These are phyloP conservation scores for Millerago galiae DNA, from an alignment of 805 yeast genomes.

Conservation along the genomic window DNA sequence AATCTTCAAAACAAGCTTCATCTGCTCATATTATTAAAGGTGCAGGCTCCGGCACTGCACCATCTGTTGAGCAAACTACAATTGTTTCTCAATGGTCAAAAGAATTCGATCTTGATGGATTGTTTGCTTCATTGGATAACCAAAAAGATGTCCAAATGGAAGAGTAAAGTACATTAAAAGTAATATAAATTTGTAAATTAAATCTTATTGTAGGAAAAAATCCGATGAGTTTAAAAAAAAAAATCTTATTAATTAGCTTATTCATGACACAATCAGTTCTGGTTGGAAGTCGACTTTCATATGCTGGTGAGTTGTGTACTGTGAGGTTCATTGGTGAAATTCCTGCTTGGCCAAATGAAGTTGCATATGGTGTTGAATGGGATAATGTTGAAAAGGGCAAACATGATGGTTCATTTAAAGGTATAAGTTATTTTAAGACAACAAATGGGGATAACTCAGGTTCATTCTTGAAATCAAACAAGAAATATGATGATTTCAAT, in stretches of 20 bases:
- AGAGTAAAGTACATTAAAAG: background rate
- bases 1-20: slow-evolving; percentile 39
- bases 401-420: slow-evolving; percentile 56
- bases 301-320: slow-evolving; percentile 50
- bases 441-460: slow-evolving; percentile 40
- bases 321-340: slow-evolving; percentile 55
- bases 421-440: slow-evolving; percentile 45
- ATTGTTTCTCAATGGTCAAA: slow-evolving; percentile 88
- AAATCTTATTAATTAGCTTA: background rate
- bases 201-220: background rate
- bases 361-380: slow-evolving; percentile 83
- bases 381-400: slow-evolving; percentile 66
- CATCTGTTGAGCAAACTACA: slow-evolving; percentile 48
- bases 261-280: too few relatives aligned
- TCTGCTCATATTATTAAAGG: slow-evolving; percentile 21
- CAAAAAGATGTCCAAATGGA: slow-evolving; percentile 21
- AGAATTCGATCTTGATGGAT: slow-evolving; percentile 87
- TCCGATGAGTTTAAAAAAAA: background rate
- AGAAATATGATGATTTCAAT: slow-evolving; percentile 26
- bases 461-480: slow-evolving; percentile 51
- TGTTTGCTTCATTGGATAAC: slow-evolving; percentile 43
- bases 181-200: background rate
- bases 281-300: slow-evolving; percentile 20
- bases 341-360: slow-evolving; percentile 51
- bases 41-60: slow-evolving; percentile 26